A percentile compares a stretch with the other conserved stretches of the same genome.
phyloP scores from a whole-genome alignment of 805 yeast genomes.

The Candida gorgasii region DNA sequence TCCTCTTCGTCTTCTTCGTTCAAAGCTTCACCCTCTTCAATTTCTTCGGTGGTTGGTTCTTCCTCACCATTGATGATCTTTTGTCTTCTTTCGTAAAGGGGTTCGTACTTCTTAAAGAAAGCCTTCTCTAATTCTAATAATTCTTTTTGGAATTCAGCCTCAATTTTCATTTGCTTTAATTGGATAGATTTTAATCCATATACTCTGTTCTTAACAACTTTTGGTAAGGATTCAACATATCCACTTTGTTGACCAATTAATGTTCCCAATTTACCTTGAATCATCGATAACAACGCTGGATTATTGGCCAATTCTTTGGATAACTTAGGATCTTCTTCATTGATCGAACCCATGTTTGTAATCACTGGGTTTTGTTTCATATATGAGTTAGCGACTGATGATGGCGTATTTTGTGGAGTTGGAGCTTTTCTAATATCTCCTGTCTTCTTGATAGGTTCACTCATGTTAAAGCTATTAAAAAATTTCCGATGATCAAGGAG shows the following conservation, averaged over 20 bases:
- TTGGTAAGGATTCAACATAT: conserved; percentile 76
- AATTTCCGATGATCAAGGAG: conserved; percentile 9
- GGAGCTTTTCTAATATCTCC: conserved; percentile 90
- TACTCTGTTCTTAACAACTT: conserved; percentile 70
- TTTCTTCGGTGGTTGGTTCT: conserved; percentile 79
- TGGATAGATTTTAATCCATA: conserved; percentile 82
- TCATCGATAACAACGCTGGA: conserved; percentile 82
- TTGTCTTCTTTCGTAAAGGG: conserved; percentile 73
- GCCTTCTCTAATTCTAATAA: conserved; percentile 82
- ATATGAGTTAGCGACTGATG: conserved; percentile 76
- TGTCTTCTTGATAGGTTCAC: conserved; percentile 76
- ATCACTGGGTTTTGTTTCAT: conserved; percentile 55
- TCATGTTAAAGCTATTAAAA: conserved; percentile 48
- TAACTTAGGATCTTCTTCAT: conserved; percentile 53
- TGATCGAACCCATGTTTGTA: conserved; percentile 56
- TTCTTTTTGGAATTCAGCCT: conserved; percentile 89
- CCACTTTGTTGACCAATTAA: conserved; percentile 87
- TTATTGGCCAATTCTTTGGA: conserved; percentile 62
- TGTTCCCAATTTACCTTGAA: conserved; percentile 83
- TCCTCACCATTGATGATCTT: conserved; percentile 67
- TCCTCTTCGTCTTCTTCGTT: conserved; percentile 51
- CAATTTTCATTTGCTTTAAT: conserved; percentile 74
- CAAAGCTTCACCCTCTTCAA: conserved; percentile 73
- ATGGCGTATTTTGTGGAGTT: conserved; percentile 98
- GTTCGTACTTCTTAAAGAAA: conserved; percentile 69